phyloP scores from a whole-genome alignment of 73 alveolate species.

The Tetrahymena malaccensis region DNA sequence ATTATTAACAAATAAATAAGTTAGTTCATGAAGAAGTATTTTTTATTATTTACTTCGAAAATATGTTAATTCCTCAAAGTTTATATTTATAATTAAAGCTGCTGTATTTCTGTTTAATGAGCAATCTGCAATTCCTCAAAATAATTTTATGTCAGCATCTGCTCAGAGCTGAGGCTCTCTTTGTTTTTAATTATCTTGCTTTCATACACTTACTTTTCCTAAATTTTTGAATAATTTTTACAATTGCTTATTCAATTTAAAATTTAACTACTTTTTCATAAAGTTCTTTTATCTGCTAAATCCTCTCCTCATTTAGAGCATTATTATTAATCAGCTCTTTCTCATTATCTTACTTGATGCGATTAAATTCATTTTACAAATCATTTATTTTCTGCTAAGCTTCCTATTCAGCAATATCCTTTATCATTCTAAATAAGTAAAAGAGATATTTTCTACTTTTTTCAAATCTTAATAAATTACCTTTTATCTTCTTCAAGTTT shows the following conservation, averaged over 20 bases:
- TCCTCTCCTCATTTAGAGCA: not conserved
- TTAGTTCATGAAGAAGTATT: not conserved
- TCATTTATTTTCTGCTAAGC: not conserved
- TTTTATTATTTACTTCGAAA: not conserved
- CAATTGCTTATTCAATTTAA: not conserved
- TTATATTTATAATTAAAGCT: not conserved
- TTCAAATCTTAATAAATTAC: not conserved
- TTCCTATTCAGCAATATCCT: not conserved
- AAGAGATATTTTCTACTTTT: not conserved
- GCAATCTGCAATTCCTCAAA: not conserved
- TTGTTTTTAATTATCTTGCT: not conserved
- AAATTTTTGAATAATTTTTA: not conserved
- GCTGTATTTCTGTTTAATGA: not conserved
- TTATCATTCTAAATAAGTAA: not conserved
- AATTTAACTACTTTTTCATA: not conserved
- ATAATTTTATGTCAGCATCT: not conserved
- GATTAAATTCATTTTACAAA: not conserved
- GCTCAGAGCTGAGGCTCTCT: not conserved
- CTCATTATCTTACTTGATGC: not conserved
- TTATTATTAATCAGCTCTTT: not conserved
- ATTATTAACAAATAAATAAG: not conserved
- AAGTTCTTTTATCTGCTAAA: not conserved
- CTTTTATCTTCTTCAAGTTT: not conserved
- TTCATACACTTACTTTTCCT: not conserved
- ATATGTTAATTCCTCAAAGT: not conserved